Conservation (phyloP, 495 filamentous ascomycete genomes). For the Lichina pygmaea region DNA sequence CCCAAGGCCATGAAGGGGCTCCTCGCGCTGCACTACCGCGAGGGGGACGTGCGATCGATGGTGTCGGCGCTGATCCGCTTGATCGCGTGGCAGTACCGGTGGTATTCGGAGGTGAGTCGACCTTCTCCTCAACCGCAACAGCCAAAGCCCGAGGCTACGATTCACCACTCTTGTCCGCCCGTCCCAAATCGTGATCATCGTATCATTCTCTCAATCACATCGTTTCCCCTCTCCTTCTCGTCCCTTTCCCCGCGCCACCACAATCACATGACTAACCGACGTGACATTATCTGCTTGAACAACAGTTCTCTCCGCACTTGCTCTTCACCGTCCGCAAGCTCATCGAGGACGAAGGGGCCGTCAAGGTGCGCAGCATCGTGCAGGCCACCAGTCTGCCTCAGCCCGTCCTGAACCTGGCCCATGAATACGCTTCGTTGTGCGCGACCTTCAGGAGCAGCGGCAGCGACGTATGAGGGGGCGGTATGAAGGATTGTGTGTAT, state of each 20-base stretch:
- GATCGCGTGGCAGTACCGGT: slow-evolving; percentile 93
- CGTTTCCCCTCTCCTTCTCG: neutral
- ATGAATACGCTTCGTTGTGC: slow-evolving; percentile 85
- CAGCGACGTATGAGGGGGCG: slow-evolving; percentile 29
- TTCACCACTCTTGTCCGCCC: too few relatives aligned
- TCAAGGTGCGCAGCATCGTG: slow-evolving; percentile 91
- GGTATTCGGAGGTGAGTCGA: slow-evolving; percentile 66
- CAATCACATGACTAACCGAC: neutral
- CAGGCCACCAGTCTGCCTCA: slow-evolving; percentile 87
- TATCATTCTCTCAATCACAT: neutral
- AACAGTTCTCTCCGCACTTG: slow-evolving; percentile 72
- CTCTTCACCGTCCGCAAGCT: slow-evolving; percentile 66
- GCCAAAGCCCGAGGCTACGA: neutral
- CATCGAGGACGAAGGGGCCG: slow-evolving; percentile 91
- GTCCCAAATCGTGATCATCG: too few relatives aligned
- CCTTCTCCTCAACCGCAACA: neutral
- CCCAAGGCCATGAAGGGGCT: slow-evolving; percentile 75
- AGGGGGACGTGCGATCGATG: slow-evolving; percentile 45
- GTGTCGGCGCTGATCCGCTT: slow-evolving; percentile 60
- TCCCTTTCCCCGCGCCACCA: neutral
- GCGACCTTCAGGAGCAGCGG: slow-evolving; percentile 86
- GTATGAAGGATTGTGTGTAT: neutral
- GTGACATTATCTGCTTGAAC: neutral
- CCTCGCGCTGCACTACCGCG: slow-evolving; percentile 45
- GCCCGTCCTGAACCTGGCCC: slow-evolving; percentile 75